phyloP scores from a whole-genome alignment of 2,329 filamentous ascomycete genomes.

The Acephala macrosclerotiorum region DNA sequence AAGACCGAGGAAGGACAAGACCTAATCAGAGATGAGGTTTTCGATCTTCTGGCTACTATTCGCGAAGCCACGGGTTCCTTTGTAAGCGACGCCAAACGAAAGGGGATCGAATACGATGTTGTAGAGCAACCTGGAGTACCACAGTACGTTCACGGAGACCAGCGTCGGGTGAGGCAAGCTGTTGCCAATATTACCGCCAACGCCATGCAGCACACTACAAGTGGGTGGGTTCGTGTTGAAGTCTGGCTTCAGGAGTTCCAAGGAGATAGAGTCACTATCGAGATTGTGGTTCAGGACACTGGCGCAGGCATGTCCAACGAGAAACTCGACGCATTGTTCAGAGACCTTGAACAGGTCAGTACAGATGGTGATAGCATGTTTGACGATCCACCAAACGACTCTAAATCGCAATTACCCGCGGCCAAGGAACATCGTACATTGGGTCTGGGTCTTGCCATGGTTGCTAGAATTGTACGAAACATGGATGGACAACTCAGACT shows the following conservation, averaged over 20 bases:
- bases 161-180: constrained; percentile 79
- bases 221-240: constrained; percentile 75
- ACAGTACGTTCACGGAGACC: constrained; percentile 76
- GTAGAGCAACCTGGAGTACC: constrained; percentile 74
- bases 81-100: constrained; percentile 75
- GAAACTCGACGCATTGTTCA: constrained; percentile 64
- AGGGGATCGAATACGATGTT: constrained; percentile 75
- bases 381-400: not conserved
- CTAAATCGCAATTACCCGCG: not conserved
- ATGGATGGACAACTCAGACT: constrained; percentile 89
- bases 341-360: constrained; percentile 65
- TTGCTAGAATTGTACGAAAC: constrained; percentile 86
- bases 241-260: constrained; percentile 65
- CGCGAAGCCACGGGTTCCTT: constrained; percentile 82
- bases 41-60: constrained; percentile 75
- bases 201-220: constrained; percentile 78
- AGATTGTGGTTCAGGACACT: constrained; percentile 79
- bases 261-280: constrained; percentile 67
- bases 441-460: constrained; percentile 85
- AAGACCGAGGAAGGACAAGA: constrained; percentile 85
- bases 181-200: constrained; percentile 87
- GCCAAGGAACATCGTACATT: constrained; percentile 59
- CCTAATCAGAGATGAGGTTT: constrained; percentile 80
- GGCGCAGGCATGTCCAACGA: constrained; percentile 73
- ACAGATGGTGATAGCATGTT: constrained; percentile 50